phyloP scores from a whole-genome alignment of 768 basidiomycete species.

The Sistotremastrum suecicum region DNA sequence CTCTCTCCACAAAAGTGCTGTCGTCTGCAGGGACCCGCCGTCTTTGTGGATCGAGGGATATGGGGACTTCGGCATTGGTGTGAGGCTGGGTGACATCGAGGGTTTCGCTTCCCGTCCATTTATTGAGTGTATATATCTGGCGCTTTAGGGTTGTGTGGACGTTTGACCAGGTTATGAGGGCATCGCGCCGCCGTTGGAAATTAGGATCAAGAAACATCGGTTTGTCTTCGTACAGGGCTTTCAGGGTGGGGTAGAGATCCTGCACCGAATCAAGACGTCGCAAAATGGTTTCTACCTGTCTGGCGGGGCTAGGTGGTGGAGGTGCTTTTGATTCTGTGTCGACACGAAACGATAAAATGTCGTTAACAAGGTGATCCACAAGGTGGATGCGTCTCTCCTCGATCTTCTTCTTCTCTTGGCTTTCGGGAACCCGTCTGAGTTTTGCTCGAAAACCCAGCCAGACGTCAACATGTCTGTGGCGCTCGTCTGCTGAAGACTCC shows the following conservation, averaged over 20 bases:
- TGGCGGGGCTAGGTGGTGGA: constrained; percentile 26
- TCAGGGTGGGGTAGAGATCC: constrained; percentile 75
- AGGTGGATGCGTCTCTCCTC: constrained; percentile 73
- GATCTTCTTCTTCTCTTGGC: constrained; percentile 67
- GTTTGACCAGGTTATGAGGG: constrained; percentile 87
- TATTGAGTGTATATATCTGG: constrained; percentile 66
- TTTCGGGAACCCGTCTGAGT: constrained; percentile 62
- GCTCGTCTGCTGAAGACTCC: constrained; percentile 53
- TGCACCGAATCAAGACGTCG: constrained; percentile 69
- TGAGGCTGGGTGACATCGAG: constrained; percentile 78
- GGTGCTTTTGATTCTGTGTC: constrained; percentile 22
- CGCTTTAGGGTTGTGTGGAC: constrained; percentile 73
- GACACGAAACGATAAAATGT: constrained; percentile 66
- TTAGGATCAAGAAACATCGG: constrained; percentile 45
- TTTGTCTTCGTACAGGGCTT: constrained; percentile 68
- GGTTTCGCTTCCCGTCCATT: constrained; percentile 89
- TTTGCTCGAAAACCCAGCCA: constrained; percentile 90
- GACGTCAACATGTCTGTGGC: constrained; percentile 52
- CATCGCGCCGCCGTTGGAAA: constrained; percentile 77
- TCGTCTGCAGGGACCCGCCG: constrained; percentile 43
- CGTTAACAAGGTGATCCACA: constrained; percentile 74
- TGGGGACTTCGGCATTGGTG: constrained; percentile 45
- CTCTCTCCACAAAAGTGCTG: constrained; percentile 82
- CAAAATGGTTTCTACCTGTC: constrained; percentile 51
- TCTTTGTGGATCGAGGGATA: constrained; percentile 19